Evolutionary conservation across 2,329 filamentous ascomycete species (phyloP).

Genomic region (Sclerotiophoma versabilis): DNA sequence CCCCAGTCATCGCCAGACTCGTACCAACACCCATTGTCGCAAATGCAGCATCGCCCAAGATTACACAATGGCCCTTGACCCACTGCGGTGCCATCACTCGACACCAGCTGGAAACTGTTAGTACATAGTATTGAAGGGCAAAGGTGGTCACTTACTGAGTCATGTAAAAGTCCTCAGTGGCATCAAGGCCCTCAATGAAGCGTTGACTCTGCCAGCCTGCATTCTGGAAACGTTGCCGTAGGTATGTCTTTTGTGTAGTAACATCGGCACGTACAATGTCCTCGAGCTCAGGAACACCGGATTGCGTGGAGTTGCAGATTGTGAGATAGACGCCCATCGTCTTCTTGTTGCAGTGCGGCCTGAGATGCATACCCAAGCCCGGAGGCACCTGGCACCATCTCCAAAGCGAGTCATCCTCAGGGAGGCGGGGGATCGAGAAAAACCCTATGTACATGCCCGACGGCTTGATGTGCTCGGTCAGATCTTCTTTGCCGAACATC

Average conservation of each 20-base stretch:
- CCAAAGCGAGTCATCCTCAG: conserved; percentile 31
- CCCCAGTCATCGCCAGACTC: conserved; percentile 48
- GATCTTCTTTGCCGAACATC: conserved; percentile 32
- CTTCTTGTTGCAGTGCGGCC: conserved; percentile 35
- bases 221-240: conserved; percentile 46
- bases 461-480: conserved; percentile 27
- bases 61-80: conserved; percentile 57
- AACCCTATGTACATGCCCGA: conserved; percentile 39
- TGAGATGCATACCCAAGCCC: conserved; percentile 31
- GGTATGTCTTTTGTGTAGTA: conserved; percentile 51
- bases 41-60: conserved; percentile 62
- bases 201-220: conserved; percentile 56
- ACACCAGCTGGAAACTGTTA: conserved; percentile 57
- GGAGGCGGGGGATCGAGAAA: conserved; percentile 38
- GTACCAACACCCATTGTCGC: conserved; percentile 42
- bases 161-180: conserved; percentile 29
- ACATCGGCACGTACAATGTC: conserved; percentile 38
- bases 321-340: conserved; percentile 37
- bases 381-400: conserved; percentile 35
- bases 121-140: background rate
- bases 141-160: background rate
- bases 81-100: conserved; percentile 56
- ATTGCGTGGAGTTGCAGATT: conserved; percentile 28
- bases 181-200: conserved; percentile 53
- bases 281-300: conserved; percentile 22